A percentile compares a stretch with the other conserved stretches of the same genome.
Conservation (phyloP, 2,329 filamentous ascomycete genomes). For the Ophiostoma angusticollis region DNA sequence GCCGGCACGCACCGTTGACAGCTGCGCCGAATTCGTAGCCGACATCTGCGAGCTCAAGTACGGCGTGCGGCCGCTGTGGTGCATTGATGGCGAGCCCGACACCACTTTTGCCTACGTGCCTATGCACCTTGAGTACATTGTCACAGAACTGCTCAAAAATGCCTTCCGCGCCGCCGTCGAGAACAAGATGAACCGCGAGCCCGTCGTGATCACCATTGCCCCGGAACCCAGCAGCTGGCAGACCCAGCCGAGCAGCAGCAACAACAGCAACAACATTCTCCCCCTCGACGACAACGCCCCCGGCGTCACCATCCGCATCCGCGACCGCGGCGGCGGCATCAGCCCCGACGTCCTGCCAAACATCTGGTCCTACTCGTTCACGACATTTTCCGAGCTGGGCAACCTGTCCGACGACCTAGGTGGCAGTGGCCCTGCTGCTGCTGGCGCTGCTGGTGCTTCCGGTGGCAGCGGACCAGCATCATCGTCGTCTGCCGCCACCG, state of each 20-base stretch:
- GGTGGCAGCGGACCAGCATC: no score
- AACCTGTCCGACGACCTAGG: conserved; percentile 27
- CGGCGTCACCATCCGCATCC: conserved; percentile 87
- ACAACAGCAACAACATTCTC: conserved; percentile 27
- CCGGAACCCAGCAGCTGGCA: conserved; percentile 36
- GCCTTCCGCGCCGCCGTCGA: conserved; percentile 91
- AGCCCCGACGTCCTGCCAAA: conserved; percentile 68
- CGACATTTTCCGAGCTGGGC: conserved; percentile 69
- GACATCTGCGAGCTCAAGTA: conserved; percentile 97
- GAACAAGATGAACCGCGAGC: conserved; percentile 62
- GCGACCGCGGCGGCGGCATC: conserved; percentile 91
- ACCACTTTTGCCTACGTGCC: conserved; percentile 91
- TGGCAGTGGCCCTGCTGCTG: conserved; percentile 54
- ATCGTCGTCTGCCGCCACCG: neutral
- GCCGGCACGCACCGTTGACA: conserved; percentile 68
- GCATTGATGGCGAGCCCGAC: conserved; percentile 72
- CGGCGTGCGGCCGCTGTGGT: conserved; percentile 67
- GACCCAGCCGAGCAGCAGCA: conserved; percentile 16
- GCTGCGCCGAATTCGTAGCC: conserved; percentile 79
- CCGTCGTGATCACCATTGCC: conserved; percentile 85
- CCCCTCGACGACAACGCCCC: conserved; percentile 55
- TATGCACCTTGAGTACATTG: conserved; percentile 93
- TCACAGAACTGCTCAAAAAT: conserved; percentile 94
- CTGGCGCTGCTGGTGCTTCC: conserved; percentile 49
- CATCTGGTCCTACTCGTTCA: conserved; percentile 97